A percentile compares a stretch with the other conserved stretches of the same genome.
phyloP scores from a whole-genome alignment of 106 monocot genomes.

The Allium fistulosum region DNA sequence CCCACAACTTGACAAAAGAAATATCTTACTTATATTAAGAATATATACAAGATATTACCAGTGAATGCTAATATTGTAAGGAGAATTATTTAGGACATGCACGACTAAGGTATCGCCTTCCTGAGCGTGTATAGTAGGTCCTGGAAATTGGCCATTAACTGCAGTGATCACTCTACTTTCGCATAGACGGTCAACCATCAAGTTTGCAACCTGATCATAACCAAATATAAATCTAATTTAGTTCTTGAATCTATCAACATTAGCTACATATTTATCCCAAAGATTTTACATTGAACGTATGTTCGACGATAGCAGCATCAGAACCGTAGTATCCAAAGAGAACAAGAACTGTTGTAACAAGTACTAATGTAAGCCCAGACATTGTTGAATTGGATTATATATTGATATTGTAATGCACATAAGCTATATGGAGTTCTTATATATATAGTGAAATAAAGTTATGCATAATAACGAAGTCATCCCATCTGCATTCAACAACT shows the following conservation, averaged over 20 bases:
- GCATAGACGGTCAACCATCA: conserved; percentile 34
- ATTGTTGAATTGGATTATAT: too few species aligned
- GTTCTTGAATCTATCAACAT: neutral
- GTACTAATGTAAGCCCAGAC: neutral
- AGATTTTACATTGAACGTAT: conserved; percentile 36
- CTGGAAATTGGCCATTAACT: conserved; percentile 41
- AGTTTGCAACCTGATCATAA: conserved; percentile 29
- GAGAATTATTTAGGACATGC: conserved; percentile 53
- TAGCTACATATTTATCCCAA: too few species aligned
- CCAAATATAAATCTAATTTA: neutral
- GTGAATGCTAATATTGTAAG: conserved; percentile 49
- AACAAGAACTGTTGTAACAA: conserved; percentile 3
- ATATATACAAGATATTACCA: conserved; percentile 13
- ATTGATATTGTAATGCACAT: too few species aligned
- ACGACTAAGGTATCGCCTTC: conserved; percentile 47
- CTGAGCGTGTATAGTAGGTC: conserved; percentile 33
- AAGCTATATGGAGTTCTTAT: too few species aligned
- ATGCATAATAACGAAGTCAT: too few species aligned
- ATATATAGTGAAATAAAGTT: too few species aligned
- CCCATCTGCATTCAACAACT: too few species aligned
- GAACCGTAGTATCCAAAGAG: neutral
- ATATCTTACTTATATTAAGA: too few species aligned
- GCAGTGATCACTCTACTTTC: conserved; percentile 28
- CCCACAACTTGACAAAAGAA: too few species aligned
- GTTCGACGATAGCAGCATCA: conserved; percentile 31